phyloP scores from a whole-genome alignment of 805 yeast species.

The Kuraishia capsulata region DNA sequence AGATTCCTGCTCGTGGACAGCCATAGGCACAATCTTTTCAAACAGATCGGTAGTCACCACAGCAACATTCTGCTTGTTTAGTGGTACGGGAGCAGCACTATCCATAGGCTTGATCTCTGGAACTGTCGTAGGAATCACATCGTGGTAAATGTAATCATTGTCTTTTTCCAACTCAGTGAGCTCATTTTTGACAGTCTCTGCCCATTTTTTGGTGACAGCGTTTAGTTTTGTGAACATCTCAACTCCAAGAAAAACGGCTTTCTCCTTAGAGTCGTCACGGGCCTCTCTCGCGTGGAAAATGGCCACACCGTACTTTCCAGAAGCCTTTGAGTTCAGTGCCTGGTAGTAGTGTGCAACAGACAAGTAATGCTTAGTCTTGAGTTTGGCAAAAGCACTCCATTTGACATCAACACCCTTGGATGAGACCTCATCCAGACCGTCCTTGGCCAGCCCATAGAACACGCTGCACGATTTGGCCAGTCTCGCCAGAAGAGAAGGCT shows the following conservation, averaged over 20 bases:
- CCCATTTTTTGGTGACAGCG: conserved; percentile 18
- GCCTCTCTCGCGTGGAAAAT: conserved; percentile 57
- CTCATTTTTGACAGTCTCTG: conserved; percentile 14
- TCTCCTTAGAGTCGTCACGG: conserved; percentile 21
- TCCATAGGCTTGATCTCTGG: conserved; percentile 62
- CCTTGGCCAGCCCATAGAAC: conserved; percentile 44
- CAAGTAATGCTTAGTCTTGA: conserved; percentile 46
- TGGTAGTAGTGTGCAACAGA: conserved; percentile 56
- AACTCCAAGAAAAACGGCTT: conserved; percentile 10
- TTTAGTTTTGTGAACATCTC: conserved; percentile 16
- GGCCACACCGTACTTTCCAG: conserved; percentile 64
- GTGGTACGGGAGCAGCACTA: conserved; percentile 51
- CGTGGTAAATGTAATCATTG: conserved; percentile 86
- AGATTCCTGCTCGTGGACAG: conserved; percentile 81
- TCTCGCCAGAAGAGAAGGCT: conserved; percentile 67
- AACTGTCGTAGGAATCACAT: conserved; percentile 55
- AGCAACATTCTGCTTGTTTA: conserved; percentile 38
- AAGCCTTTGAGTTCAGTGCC: conserved; percentile 42
- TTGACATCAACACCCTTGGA: conserved; percentile 15
- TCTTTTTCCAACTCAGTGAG: conserved; percentile 52
- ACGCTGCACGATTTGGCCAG: conserved; percentile 55
- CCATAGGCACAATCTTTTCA: conserved; percentile 73
- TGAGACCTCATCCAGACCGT: conserved; percentile 30
- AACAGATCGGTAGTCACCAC: conserved; percentile 50
- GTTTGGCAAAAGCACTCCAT: conserved; percentile 44